Base-by-base conservation (phyloP, 164 flowering plant genomes). In the Magnolia changhungtana region DNA sequence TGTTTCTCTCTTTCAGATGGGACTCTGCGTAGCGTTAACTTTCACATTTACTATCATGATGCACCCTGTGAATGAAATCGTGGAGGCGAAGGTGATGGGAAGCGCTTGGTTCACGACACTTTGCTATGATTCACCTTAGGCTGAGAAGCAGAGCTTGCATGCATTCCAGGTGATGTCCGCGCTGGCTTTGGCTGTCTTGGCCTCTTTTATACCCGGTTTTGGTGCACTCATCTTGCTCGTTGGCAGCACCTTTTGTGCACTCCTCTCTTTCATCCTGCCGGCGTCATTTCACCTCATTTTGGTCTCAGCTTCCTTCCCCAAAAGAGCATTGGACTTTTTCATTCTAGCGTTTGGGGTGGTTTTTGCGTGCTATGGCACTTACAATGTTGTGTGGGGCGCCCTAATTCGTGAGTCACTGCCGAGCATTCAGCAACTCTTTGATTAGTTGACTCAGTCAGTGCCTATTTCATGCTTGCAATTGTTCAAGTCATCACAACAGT, bases 171-270 rank as follows among this genome's bases (percentile, higher is more conserved):
- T 58, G 19, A 5, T 73, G 8, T 8, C 66, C 49, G 80, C 78
- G 67, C 52, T 75, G 69, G 64, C n/a, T 5, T 14, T 75, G n/a
- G 73, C 79, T 14, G 27, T 77, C 19, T 2, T 82, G 31, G 82
- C 82, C 9, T 77, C 79, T 16, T 77, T 72, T 7, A 77, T 82
- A 4, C 84, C 84, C 0, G 82, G 78, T 3, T 82, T 82, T 69
- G 82, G 84, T 14, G 70, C 67, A 45, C 75, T 80, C 24, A 76
- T 80, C 74, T 80, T 82, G 2, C 71, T 82, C 16, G 82, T 82
- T n/a, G 84, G 84, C n/a, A 80, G 84, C 77, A 82, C 84, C 2
- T 78, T 80, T 1, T 82, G 83, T 20, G 83, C 80, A 19, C 21
- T 81, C 67, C 83, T 81, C 37, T 67, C 83, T 14, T 81, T 77